Percentiles rank a stretch among this genome's conserved stretches.
These are phyloP conservation scores for Kodamaea hsintzibuensis DNA, from an alignment of 805 yeast genomes.

Conservation along the genomic window DNA sequence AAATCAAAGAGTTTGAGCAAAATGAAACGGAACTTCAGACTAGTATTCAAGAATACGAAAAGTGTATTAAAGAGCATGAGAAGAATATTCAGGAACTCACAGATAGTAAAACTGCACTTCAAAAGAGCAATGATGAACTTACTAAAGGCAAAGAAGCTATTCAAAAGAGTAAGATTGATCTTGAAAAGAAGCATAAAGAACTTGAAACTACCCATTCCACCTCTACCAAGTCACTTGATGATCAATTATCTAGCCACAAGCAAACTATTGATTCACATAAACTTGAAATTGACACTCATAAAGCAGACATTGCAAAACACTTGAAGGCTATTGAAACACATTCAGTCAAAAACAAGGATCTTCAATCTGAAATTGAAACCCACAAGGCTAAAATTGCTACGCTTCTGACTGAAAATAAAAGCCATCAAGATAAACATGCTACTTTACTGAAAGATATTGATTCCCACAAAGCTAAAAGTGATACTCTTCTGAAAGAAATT, in stretches of 20 bases:
- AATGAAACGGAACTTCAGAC: neutral
- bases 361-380: neutral
- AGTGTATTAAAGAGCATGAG: neutral
- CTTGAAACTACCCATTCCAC: neutral
- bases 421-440: neutral
- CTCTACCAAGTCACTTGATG: neutral
- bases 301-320: neutral
- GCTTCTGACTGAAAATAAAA: neutral
- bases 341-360: neutral
- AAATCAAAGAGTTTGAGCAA: neutral
- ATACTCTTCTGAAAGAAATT: neutral
- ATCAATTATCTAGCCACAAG: neutral
- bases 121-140: neutral
- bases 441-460: neutral
- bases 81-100: neutral
- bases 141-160: neutral
- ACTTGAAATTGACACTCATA: neutral
- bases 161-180: neutral
- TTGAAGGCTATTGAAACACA: neutral
- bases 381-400: neutral
- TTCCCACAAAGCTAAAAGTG: neutral
- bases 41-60: neutral
- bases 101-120: neutral
- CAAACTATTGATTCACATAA: slow-evolving; percentile 3
- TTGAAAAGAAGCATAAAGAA: neutral